Evolutionary conservation across 257 asterid species (phyloP).

Genomic region (Solanum rostratum): DNA sequence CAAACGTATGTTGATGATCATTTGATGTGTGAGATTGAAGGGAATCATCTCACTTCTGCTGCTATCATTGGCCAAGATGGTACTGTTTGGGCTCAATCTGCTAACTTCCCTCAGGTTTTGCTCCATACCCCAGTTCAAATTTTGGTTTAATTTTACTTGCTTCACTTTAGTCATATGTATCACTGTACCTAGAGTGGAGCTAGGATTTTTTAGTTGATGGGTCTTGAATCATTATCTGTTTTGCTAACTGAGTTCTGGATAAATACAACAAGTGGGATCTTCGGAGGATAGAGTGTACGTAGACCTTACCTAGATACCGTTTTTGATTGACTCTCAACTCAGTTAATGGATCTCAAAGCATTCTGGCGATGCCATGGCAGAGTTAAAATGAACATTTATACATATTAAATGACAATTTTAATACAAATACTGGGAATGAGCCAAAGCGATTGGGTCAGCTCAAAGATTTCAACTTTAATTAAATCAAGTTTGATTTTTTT

Average conservation of each 20-base stretch:
- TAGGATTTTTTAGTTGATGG: neutral
- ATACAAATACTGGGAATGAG: neutral
- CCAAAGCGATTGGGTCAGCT: neutral
- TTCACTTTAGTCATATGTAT: neutral
- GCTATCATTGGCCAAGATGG: conserved; percentile 24
- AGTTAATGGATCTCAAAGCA: too few relatives aligned
- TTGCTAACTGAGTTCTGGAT: neutral
- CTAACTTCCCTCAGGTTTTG: conserved; percentile 20
- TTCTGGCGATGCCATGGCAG: too few relatives aligned
- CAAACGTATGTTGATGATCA: conserved; percentile 20
- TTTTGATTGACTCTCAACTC: too few relatives aligned
- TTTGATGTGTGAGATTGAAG: conserved; percentile 25
- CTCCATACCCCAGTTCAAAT: neutral
- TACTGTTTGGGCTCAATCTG: conserved; percentile 19
- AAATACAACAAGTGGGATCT: neutral
- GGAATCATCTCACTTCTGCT: conserved; percentile 17
- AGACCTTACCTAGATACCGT: too few relatives aligned
- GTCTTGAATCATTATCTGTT: neutral
- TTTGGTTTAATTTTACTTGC: neutral
- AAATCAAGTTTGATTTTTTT: neutral
- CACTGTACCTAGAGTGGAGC: neutral
- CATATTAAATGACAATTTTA: too few relatives aligned
- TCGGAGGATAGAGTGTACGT: too few relatives aligned
- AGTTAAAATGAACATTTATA: too few relatives aligned
- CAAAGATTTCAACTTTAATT: neutral